Base-by-base conservation (phyloP, 176 grass and related monocot species). In the Bromus sterilis region DNA sequence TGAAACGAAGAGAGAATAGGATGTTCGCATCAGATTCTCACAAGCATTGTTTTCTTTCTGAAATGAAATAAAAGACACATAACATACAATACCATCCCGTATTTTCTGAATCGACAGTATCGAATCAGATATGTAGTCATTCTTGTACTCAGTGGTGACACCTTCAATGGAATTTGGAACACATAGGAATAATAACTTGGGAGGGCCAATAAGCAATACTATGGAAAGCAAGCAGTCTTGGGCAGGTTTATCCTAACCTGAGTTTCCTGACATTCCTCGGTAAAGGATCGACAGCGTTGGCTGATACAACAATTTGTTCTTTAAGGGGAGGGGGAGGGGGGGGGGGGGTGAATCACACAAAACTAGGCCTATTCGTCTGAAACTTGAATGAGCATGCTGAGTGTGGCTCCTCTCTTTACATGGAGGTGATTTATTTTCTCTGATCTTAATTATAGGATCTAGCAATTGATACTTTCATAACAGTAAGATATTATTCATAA, bases 61-160 rank as follows among this genome's bases (percentile, higher is more conserved):
- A 28, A 48, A 76, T 69, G 33, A 82, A 76, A 67, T 20, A 23
- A 41, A 33, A 25, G 9, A 63, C 29, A 77, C 16, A 53, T 21
- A 78, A 62, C 75, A 43, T 78, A 78, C 57, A 63, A 7, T 29
- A 44, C 29, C 74, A 77, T 59, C 74, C 55, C 53, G 34, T 59
- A 59, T 57, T 59, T 59, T 58, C 34, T 59, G 74, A 40, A 58
- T 6, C 28, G 55, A 29, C 6, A 11, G 15, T 11, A 60, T 37
- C 6, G 2, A 53, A 21, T 53, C 48, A 21, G 20, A 53, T 53
- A 53, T 53, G 48, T 2, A 2, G 6, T 53, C 48, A 21, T 21
- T 53, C 18, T 53, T 53, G 48, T 53, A 53, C 48, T 53, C 48
- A 21, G 48, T 53, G 48, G 18, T 28, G 15, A 5, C 55, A 42